Conservation (phyloP, 140 eudicot genomes). For the Ambrosia hybrid region DNA sequence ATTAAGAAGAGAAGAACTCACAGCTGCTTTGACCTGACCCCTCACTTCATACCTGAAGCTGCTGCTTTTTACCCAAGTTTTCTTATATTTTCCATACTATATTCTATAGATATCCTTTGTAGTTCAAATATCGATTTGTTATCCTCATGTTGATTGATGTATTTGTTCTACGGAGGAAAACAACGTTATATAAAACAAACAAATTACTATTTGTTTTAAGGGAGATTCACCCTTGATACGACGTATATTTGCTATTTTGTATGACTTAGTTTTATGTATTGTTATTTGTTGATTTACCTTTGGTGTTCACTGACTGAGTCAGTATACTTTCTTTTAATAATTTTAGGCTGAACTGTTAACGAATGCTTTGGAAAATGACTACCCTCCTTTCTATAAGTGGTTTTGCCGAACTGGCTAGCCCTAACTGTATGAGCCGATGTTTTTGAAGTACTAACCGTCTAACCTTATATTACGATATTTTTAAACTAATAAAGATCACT, state of each 20-base stretch:
- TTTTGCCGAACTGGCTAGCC: too few relatives aligned
- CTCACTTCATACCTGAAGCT: constrained; percentile 24
- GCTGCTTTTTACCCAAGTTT: constrained; percentile 24
- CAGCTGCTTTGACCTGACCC: constrained; percentile 16
- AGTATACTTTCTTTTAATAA: neutral
- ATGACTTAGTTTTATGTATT: constrained; percentile 14
- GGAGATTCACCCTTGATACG: constrained; percentile 23
- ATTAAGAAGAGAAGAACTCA: neutral
- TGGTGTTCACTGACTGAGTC: neutral
- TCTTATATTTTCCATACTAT: constrained; percentile 28
- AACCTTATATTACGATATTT: too few relatives aligned
- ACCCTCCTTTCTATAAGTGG: too few relatives aligned
- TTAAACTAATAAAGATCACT: too few relatives aligned
- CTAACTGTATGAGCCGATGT: too few relatives aligned
- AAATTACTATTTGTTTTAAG: constrained; percentile 18
- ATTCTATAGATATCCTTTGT: constrained; percentile 35
- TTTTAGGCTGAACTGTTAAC: neutral
- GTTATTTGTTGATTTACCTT: constrained; percentile 16
- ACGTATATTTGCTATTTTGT: constrained; percentile 7
- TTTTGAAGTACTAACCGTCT: too few relatives aligned
- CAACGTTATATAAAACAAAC: constrained; percentile 29
- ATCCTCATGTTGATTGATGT: constrained; percentile 31
- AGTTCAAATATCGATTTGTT: constrained; percentile 28
- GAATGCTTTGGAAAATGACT: neutral
- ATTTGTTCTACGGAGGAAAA: constrained; percentile 32